Conservation (phyloP, 139 green algal species). For the Chlamydomonas sp. region DNA sequence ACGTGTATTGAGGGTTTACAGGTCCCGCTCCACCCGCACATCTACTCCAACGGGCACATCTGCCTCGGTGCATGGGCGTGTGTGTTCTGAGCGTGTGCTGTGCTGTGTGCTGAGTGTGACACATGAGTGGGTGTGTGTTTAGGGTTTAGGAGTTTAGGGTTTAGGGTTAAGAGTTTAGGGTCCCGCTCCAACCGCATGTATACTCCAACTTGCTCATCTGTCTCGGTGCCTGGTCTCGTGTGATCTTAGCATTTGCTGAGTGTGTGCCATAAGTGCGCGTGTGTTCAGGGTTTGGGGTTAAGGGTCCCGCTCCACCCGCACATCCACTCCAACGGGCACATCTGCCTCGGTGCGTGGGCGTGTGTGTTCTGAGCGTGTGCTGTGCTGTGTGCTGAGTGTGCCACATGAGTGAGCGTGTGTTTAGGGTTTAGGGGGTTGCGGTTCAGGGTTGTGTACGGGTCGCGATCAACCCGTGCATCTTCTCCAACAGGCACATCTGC, state of each 20-base stretch:
- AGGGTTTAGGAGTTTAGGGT: too few species aligned
- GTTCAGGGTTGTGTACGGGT: too few species aligned
- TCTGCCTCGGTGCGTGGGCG: slow-evolving; percentile 12
- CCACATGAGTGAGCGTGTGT: too few species aligned
- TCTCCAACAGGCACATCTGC: slow-evolving; percentile 59
- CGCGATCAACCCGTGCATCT: slow-evolving; percentile 82
- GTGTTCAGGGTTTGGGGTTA: too few species aligned
- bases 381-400: neutral
- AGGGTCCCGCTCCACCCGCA: slow-evolving; percentile 78
- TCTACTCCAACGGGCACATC: slow-evolving; percentile 68
- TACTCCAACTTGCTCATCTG: slow-evolving; percentile 61
- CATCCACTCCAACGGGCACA: slow-evolving; percentile 74
- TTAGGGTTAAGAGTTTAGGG: too few species aligned
- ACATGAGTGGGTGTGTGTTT: too few species aligned
- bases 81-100: slow-evolving; percentile 29
- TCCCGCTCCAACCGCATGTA: slow-evolving; percentile 81
- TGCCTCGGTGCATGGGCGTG: too few species aligned
- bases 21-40: slow-evolving; percentile 81
- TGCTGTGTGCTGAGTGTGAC: neutral
- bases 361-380: slow-evolving; percentile 32
- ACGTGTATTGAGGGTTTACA: too few species aligned
- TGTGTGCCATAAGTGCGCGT: too few species aligned
- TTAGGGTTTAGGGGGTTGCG: too few species aligned
- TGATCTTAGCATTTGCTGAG: too few species aligned
- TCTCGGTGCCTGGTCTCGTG: too few species aligned